Evolutionary conservation across 2,329 filamentous ascomycete species (phyloP).

Genomic region (Diaporthe sp.): DNA sequence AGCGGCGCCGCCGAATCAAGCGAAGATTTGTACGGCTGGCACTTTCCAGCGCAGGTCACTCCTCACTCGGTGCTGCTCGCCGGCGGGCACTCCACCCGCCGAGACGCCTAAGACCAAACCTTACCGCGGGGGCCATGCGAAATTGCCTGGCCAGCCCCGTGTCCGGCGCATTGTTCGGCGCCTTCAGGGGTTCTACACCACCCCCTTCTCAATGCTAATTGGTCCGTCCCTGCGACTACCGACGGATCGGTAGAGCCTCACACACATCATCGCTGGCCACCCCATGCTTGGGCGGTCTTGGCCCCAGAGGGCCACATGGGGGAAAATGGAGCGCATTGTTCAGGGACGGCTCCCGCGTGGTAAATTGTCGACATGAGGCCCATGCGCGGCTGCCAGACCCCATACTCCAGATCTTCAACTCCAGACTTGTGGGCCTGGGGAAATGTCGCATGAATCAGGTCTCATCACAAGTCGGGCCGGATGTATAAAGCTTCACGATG

Average conservation of each 20-base stretch:
- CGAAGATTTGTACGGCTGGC: constrained; percentile 19
- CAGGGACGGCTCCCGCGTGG: not conserved
- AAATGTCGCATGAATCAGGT: constrained; percentile 32
- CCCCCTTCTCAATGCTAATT: not conserved
- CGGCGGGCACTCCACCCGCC: constrained; percentile 17
- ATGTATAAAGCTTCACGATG: constrained; percentile 22
- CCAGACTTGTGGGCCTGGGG: constrained; percentile 29
- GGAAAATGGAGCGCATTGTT: not conserved
- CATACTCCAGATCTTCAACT: constrained; percentile 32
- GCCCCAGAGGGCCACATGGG: not conserved
- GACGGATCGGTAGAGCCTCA: constrained; percentile 26
- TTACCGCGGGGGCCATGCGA: constrained; percentile 23
- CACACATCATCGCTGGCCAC: constrained; percentile 5
- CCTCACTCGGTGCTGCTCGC: not conserved
- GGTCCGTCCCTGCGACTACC: constrained; percentile 1
- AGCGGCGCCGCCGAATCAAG: constrained; percentile 31
- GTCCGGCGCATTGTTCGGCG: constrained; percentile 28
- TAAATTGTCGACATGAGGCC: not conserved
- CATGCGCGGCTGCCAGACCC: constrained; percentile 20
- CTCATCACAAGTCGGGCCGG: constrained; percentile 14
- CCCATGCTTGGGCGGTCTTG: constrained; percentile 9
- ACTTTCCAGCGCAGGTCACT: not conserved
- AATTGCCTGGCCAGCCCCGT: constrained; percentile 21
- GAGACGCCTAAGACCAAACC: constrained; percentile 11
- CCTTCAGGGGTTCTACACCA: not conserved